Conservation (phyloP, 2,329 filamentous ascomycete species). For the Rhynchosporium graminicola region DNA sequence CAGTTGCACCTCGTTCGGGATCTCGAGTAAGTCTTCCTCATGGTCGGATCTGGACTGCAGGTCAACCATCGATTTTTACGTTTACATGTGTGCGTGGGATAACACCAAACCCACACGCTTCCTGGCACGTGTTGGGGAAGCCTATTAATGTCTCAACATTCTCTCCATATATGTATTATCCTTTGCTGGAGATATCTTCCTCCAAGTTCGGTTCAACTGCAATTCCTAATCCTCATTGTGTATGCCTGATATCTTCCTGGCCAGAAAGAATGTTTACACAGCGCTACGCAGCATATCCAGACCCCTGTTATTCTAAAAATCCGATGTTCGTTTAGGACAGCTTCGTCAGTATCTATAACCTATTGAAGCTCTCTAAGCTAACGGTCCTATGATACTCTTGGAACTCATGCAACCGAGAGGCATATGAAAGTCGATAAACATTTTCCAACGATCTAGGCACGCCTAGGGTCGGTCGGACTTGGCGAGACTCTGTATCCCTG, state of each 20-base stretch:
- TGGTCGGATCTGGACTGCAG: background rate
- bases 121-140: background rate
- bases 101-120: too few species aligned
- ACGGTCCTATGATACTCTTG: background rate
- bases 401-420: background rate
- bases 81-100: too few species aligned
- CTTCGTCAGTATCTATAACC: background rate
- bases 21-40: background rate
- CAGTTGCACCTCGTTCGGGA: background rate
- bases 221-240: too few species aligned
- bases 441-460: background rate
- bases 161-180: too few species aligned
- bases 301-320: too few species aligned
- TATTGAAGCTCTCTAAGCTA: background rate
- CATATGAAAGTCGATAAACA: background rate
- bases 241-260: too few species aligned
- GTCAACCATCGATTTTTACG: background rate
- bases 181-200: too few species aligned
- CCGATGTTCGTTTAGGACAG: too few species aligned
- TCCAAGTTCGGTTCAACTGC: too few species aligned
- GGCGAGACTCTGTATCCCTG: conserved; percentile 3
- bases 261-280: too few species aligned
- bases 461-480: background rate
- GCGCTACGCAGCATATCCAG: too few species aligned
- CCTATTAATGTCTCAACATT: too few species aligned